A percentile compares a stretch with the other conserved stretches of the same genome.
Evolutionary conservation across 148 eudicot species (phyloP).

Genomic region (Camellia granthamiana): DNA sequence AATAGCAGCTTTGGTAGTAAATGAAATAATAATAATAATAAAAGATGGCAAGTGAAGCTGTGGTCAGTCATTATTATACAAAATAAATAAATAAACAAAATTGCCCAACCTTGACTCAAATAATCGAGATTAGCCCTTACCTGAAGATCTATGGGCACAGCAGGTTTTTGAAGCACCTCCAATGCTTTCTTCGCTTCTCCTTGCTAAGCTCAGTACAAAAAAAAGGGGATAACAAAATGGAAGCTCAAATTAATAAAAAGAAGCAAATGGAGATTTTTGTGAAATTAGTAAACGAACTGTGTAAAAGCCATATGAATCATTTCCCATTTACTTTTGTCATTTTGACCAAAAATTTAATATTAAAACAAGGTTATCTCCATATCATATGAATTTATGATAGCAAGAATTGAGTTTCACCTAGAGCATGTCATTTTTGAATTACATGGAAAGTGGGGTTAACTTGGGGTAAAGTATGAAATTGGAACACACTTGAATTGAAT

Average conservation of each 20-base stretch:
- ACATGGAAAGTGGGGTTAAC: too few relatives aligned
- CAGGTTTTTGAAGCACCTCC: conserved; percentile 85
- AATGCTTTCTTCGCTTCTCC: conserved; percentile 98
- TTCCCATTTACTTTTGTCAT: too few relatives aligned
- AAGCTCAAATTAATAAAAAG: not conserved
- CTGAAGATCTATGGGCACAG: conserved; percentile 79
- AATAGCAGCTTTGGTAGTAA: not conserved
- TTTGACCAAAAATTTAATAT: too few relatives aligned
- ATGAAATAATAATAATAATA: not conserved
- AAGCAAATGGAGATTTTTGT: not conserved
- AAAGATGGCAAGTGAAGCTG: not conserved
- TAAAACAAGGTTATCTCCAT: too few relatives aligned
- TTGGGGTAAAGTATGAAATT: too few relatives aligned
- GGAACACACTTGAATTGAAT: too few relatives aligned
- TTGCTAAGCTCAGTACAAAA: conserved; percentile 47
- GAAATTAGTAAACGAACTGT: not conserved
- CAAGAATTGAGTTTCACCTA: too few relatives aligned
- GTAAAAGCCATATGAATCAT: not conserved
- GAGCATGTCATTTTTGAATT: too few relatives aligned
- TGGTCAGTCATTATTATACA: not conserved
- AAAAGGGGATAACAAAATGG: not conserved
- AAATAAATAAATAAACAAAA: not conserved
- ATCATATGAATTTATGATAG: too few relatives aligned
- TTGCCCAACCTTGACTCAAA: conserved; percentile 7
- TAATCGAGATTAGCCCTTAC: conserved; percentile 31